Percentiles rank a stretch among this genome's conserved stretches.
These are phyloP conservation scores for Penicillium palitans DNA, from an alignment of 2,329 filamentous ascomycete species.

Conservation along the genomic window DNA sequence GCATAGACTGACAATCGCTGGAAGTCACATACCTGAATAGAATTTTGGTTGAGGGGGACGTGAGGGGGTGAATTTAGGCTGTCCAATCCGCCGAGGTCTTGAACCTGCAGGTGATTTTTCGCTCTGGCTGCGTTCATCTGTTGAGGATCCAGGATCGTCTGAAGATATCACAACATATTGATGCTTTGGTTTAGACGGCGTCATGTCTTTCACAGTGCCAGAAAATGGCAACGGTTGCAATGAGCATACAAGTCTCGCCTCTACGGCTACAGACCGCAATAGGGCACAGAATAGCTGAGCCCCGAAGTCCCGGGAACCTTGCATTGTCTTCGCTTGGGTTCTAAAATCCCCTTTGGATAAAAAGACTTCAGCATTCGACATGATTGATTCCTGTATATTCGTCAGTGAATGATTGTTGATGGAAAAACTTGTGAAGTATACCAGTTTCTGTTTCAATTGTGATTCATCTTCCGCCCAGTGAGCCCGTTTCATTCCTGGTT, in stretches of 20 bases:
- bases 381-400: constrained; percentile 52
- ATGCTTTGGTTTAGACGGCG: constrained; percentile 43
- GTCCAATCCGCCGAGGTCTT: constrained; percentile 36
- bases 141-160: constrained; percentile 35
- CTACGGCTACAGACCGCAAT: constrained; percentile 77
- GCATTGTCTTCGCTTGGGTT: constrained; percentile 64
- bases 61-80: constrained; percentile 35
- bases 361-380: constrained; percentile 65
- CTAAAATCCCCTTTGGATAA: constrained; percentile 73
- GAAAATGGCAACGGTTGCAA: constrained; percentile 77
- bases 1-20: background rate
- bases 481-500: constrained; percentile 67
- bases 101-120: constrained; percentile 18
- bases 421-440: constrained; percentile 21
- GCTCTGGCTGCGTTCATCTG: constrained; percentile 26
- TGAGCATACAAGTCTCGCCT: constrained; percentile 83
- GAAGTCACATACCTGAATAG: constrained; percentile 21
- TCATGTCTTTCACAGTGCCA: constrained; percentile 46
- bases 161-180: constrained; percentile 41
- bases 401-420: constrained; percentile 16
- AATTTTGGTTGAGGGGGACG: constrained; percentile 21
- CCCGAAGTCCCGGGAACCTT: constrained; percentile 85
- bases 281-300: constrained; percentile 89
- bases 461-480: constrained; percentile 72
- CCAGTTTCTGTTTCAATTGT: constrained; percentile 58